A percentile compares a stretch with the other conserved stretches of the same genome.
These are phyloP conservation scores for Glonium stellatum DNA, from an alignment of 495 filamentous ascomycete species.

Conservation along the genomic window DNA sequence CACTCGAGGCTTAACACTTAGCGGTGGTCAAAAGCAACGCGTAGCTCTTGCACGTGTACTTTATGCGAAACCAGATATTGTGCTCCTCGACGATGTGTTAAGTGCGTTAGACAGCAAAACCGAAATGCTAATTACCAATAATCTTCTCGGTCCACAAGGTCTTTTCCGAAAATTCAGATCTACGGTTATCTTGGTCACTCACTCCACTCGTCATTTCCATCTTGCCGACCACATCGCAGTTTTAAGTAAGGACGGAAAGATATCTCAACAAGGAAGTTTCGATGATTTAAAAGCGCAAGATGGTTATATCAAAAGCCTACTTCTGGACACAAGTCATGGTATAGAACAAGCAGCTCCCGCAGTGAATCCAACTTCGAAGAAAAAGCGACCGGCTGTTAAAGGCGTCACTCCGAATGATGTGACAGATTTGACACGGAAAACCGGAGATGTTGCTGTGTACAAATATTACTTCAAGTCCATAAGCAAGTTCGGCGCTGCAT, in stretches of 20 bases:
- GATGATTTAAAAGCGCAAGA: conserved; percentile 5
- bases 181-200: not conserved
- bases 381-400: conserved; percentile 3
- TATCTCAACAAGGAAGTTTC: conserved; percentile 22
- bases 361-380: not conserved
- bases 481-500: conserved; percentile 26
- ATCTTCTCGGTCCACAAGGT: not conserved
- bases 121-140: not conserved
- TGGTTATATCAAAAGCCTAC: conserved; percentile 8
- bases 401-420: conserved; percentile 3
- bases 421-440: conserved; percentile 5
- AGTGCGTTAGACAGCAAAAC: conserved; percentile 33
- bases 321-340: not conserved
- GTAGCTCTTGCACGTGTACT: conserved; percentile 36
- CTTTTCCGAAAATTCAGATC: not conserved
- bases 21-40: conserved; percentile 26
- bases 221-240: conserved; percentile 23
- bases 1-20: conserved; percentile 23
- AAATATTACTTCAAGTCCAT: conserved; percentile 26
- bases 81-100: conserved; percentile 37
- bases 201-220: conserved; percentile 6
- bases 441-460: conserved; percentile 30
- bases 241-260: conserved; percentile 9
- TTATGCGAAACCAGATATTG: conserved; percentile 34
- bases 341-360: not conserved